A percentile compares a stretch with the other conserved stretches of the same genome.
Evolutionary conservation across 208 protist genomes (phyloP).

Genomic region (Acanthamoeba sp.): DNA sequence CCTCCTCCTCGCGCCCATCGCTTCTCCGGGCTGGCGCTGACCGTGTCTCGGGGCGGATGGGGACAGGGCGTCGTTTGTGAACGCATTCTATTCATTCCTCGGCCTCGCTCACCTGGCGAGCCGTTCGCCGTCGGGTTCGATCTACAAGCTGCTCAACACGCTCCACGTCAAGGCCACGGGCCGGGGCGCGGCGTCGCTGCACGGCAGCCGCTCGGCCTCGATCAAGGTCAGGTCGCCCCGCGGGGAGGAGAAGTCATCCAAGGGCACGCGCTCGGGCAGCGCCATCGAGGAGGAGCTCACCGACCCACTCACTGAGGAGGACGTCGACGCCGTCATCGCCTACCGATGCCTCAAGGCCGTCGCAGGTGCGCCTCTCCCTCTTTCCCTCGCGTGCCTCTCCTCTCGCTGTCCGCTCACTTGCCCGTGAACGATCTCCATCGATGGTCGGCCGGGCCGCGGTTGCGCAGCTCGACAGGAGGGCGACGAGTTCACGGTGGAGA

Average conservation of each 20-base stretch:
- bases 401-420: no score
- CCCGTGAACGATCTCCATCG: neutral
- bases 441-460: no score
- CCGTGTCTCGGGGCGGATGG: neutral
- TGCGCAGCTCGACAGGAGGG: constrained; percentile 2
- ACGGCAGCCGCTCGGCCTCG: neutral
- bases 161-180: constrained; percentile 42
- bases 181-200: neutral
- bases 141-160: constrained; percentile 39
- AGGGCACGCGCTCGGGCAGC: neutral
- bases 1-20: no score
- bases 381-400: no score
- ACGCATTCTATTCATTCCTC: constrained; percentile 40
- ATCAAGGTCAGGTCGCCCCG: neutral
- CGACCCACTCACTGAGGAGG: constrained; percentile 42
- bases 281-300: neutral
- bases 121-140: neutral
- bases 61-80: constrained; percentile 42
- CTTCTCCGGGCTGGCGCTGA: neutral
- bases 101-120: neutral
- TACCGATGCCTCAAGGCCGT: constrained; percentile 49
- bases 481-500: constrained; percentile 40
- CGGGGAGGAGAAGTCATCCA: neutral
- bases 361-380: neutral
- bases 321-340: constrained; percentile 34